Evolutionary conservation across 164 flowering plant species (phyloP).

Genomic region (Euptelea pleiosperma): DNA sequence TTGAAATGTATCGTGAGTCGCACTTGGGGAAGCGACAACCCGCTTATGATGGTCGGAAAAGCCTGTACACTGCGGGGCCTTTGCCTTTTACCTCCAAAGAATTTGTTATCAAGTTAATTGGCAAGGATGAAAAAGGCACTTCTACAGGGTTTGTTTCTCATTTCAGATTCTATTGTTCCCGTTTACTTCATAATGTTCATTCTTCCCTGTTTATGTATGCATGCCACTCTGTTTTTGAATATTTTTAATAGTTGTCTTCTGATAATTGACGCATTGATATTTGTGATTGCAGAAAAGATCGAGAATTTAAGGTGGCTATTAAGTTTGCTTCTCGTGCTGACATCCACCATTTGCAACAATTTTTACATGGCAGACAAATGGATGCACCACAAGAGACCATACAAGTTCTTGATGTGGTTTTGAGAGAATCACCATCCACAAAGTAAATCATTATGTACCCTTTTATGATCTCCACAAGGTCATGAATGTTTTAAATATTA

Average conservation of each 20-base stretch:
- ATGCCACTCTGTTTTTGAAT: no score
- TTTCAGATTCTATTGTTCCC: not conserved
- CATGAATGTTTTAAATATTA: not conserved
- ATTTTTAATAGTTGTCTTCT: no score
- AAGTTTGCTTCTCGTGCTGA: conserved; percentile 54
- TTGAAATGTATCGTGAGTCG: conserved; percentile 16
- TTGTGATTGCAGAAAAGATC: conserved; percentile 43
- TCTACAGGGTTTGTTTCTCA: conserved; percentile 15
- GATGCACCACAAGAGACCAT: conserved; percentile 70
- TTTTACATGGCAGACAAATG: conserved; percentile 32
- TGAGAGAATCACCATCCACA: conserved; percentile 42
- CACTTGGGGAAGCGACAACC: conserved; percentile 41
- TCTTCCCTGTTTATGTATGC: no score
- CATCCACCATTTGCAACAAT: conserved; percentile 45
- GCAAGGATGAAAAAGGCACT: conserved; percentile 19
- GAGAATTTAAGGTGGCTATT: conserved; percentile 56
- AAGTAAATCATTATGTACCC: conserved; percentile 25
- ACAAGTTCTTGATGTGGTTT: conserved; percentile 66
- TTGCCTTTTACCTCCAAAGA: conserved; percentile 60
- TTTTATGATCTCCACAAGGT: not conserved
- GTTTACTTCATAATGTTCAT: no score
- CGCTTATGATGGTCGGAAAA: conserved; percentile 76
- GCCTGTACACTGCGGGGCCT: conserved; percentile 56
- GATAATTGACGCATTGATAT: no score
- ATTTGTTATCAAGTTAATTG: conserved; percentile 38